A percentile compares a stretch with the other conserved stretches of the same genome.
phyloP scores from a whole-genome alignment of 306 rosid genomes.

The Vigna radiata region DNA sequence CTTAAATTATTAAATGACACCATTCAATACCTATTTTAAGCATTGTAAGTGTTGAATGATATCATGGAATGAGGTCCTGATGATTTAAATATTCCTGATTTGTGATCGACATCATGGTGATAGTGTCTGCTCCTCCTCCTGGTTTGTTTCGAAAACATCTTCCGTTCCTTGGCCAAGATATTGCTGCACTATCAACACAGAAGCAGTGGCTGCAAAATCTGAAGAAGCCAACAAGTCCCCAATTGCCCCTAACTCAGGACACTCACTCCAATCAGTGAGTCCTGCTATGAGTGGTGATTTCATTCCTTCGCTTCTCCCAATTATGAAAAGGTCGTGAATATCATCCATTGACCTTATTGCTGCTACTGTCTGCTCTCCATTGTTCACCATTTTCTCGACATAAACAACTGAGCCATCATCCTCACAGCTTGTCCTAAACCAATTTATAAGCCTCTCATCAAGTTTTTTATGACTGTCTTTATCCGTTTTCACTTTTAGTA shows the following conservation, averaged over 20 bases:
- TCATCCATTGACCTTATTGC: conserved; percentile 71
- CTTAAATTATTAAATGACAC: too few species aligned
- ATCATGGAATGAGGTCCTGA: conserved; percentile 38
- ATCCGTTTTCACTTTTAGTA: conserved; percentile 50
- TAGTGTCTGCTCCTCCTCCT: background rate
- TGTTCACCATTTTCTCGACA: conserved; percentile 64
- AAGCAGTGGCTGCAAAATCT: conserved; percentile 79
- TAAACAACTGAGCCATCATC: conserved; percentile 55
- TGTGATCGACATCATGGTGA: background rate
- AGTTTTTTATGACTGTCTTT: conserved; percentile 51
- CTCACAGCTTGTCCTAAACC: conserved; percentile 47
- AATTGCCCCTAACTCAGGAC: conserved; percentile 85
- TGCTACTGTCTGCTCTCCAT: conserved; percentile 86
- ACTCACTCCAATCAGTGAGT: conserved; percentile 93
- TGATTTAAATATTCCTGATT: conserved; percentile 44
- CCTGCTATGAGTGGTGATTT: conserved; percentile 82
- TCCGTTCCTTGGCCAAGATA: conserved; percentile 55
- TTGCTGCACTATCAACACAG: conserved; percentile 87
- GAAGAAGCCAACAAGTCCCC: conserved; percentile 91
- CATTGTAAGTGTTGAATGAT: background rate
- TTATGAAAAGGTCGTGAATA: conserved; percentile 66
- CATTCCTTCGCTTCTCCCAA: conserved; percentile 79
- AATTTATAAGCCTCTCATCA: conserved; percentile 59
- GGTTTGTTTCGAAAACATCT: conserved; percentile 39
- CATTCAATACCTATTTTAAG: too few species aligned